Base-by-base conservation (phyloP, 106 monocot species). In the Dendrobium nobile region DNA sequence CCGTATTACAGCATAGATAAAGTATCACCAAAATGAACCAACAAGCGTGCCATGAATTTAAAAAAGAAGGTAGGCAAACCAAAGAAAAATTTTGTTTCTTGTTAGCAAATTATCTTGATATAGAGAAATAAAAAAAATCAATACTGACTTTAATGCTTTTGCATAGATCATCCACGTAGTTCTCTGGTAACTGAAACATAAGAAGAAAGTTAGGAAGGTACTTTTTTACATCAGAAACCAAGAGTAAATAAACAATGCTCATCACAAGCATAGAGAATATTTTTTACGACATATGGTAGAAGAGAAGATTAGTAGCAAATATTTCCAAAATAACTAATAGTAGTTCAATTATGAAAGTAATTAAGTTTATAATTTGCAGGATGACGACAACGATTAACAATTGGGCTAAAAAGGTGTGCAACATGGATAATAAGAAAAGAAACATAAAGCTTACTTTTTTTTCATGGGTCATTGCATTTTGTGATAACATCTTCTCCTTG, bases 91-190 rank as follows among this genome's bases (percentile, higher is more conserved):
- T 13, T 37, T 1, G 11, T 37, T 10, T 40, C 20, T 27, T 68
- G 70, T 70, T 27, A 70, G 33, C 15, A 70, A 11, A 70, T 61
- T 61, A 61, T 61, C 61, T 22, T 22, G 2, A 42, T 6, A 20
- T 43, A 7, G 4, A 28, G 26, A 75, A 48, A 48, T 20, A 51
- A 76, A 76, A 76, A 18, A 76, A 76, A 76, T 37, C 16, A 44
- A 44, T 75, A 73, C 83, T 84, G 17, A 95, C 98, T 91, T 95
- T 90, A 78, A 95, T 95, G 72, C 86, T 85, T 40, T 85, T 75
- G 80, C 93, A 99, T 11, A 93, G 47, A 17, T 95, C 90, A 79
- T 99, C 95, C 93, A 93, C 91, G 81, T 93, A 86, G 72, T 95
- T 87, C 31, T 93, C 95, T 37, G 90, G 75, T 42, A 88, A 77